Percentiles rank a stretch among this genome's conserved stretches.
phyloP scores from a whole-genome alignment of 163 green algal genomes.

The Coccomyxa subellipsoidea region DNA sequence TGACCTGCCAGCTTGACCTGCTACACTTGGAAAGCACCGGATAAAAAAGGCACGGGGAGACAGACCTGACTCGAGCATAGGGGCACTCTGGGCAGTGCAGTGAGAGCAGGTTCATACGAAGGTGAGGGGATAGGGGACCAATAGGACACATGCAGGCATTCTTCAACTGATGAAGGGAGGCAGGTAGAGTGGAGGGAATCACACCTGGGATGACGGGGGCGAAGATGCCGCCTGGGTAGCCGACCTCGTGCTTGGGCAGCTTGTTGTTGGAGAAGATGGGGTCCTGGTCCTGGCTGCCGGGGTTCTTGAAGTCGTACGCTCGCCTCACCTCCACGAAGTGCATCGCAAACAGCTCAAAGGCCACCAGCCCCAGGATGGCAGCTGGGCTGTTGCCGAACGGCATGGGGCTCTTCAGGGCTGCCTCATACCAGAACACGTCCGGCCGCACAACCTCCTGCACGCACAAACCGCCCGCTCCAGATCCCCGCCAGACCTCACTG shows the following conservation, averaged over 20 bases:
- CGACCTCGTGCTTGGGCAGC: constrained; percentile 64
- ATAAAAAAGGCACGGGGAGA: too few relatives aligned
- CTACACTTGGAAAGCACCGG: too few relatives aligned
- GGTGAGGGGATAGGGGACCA: too few relatives aligned
- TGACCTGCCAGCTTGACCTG: too few relatives aligned
- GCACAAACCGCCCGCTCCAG: not conserved
- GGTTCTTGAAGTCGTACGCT: constrained; percentile 85
- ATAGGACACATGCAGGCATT: too few relatives aligned
- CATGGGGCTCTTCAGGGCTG: constrained; percentile 55
- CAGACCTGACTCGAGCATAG: too few relatives aligned
- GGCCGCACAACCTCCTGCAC: constrained; percentile 62
- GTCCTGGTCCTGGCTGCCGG: constrained; percentile 81
- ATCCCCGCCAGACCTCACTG: too few relatives aligned
- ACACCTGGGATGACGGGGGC: constrained; percentile 56
- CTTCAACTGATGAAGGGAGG: too few relatives aligned
- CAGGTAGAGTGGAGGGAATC: too few relatives aligned
- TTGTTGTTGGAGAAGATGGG: constrained; percentile 85
- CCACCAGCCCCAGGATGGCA: constrained; percentile 65
- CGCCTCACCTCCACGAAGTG: constrained; percentile 67
- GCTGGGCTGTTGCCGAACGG: constrained; percentile 41
- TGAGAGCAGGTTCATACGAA: too few relatives aligned
- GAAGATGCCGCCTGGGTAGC: constrained; percentile 63
- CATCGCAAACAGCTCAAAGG: constrained; percentile 74
- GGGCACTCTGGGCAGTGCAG: too few relatives aligned
- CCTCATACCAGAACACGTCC: constrained; percentile 76